phyloP scores from a whole-genome alignment of 2,329 filamentous ascomycete species.

The Cercospora janseana region DNA sequence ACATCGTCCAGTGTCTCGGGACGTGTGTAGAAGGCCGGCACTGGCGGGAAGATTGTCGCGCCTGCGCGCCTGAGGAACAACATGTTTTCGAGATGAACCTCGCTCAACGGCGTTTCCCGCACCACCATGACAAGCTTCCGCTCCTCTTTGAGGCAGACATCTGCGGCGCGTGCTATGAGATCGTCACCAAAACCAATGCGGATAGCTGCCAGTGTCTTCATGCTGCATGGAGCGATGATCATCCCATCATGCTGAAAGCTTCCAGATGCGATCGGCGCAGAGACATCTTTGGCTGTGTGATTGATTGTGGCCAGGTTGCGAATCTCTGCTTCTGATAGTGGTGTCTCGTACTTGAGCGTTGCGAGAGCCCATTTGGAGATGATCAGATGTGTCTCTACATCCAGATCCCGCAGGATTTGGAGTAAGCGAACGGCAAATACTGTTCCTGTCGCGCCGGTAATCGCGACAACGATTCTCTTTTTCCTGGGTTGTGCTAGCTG shows the following conservation, averaged over 20 bases:
- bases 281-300: slow-evolving; percentile 46
- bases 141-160: slow-evolving; percentile 50
- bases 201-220: slow-evolving; percentile 51
- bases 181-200: slow-evolving; percentile 46
- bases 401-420: slow-evolving; percentile 42
- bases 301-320: slow-evolving; percentile 17
- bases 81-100: slow-evolving; percentile 52
- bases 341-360: slow-evolving; percentile 34
- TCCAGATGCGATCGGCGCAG: slow-evolving; percentile 48
- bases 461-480: slow-evolving; percentile 47
- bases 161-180: slow-evolving; percentile 48
- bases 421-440: slow-evolving; percentile 46
- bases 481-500: not conserved
- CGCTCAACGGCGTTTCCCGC: slow-evolving; percentile 49
- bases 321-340: slow-evolving; percentile 3
- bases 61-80: slow-evolving; percentile 40
- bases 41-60: slow-evolving; percentile 48
- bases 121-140: slow-evolving; percentile 43
- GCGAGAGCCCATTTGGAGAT: slow-evolving; percentile 52
- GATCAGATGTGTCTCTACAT: slow-evolving; percentile 46
- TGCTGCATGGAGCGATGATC: slow-evolving; percentile 50
- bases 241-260: slow-evolving; percentile 46
- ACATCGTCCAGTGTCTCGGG: slow-evolving; percentile 4
- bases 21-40: slow-evolving; percentile 46
- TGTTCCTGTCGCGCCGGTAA: slow-evolving; percentile 53